A percentile compares a stretch with the other conserved stretches of the same genome.
These are phyloP conservation scores for Cladosporium sp. DNA, from an alignment of 2,329 filamentous ascomycete genomes.

Conservation along the genomic window DNA sequence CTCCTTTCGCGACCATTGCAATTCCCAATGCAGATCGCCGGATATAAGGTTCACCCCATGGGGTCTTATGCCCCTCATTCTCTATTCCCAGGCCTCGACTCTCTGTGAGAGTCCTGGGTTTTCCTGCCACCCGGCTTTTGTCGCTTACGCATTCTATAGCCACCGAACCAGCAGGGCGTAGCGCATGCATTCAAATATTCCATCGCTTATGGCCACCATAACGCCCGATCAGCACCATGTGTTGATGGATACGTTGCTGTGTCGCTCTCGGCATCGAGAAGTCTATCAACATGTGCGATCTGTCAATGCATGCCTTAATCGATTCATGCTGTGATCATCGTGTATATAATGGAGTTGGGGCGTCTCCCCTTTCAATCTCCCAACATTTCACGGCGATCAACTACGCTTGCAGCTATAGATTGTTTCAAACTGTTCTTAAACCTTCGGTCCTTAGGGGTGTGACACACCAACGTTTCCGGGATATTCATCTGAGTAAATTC, in stretches of 20 bases:
- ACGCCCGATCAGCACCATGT: neutral
- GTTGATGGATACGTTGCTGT: too few species aligned
- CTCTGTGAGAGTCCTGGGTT: neutral
- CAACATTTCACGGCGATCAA: too few species aligned
- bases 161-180: slow-evolving; percentile 1
- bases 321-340: neutral
- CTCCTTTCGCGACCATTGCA: too few species aligned
- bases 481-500: too few species aligned
- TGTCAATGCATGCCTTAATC: neutral
- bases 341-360: neutral
- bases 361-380: neutral
- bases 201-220: neutral
- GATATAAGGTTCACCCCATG: neutral
- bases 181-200: neutral
- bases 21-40: neutral
- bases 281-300: neutral
- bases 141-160: slow-evolving; percentile 4
- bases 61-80: neutral
- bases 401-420: too few species aligned
- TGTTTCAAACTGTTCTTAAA: too few species aligned
- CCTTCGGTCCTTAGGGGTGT: too few species aligned
- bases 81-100: too few species aligned
- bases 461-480: too few species aligned
- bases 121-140: neutral
- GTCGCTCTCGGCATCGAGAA: neutral